phyloP scores from a whole-genome alignment of 2,329 filamentous ascomycete species.

The Stromatinia cepivora region DNA sequence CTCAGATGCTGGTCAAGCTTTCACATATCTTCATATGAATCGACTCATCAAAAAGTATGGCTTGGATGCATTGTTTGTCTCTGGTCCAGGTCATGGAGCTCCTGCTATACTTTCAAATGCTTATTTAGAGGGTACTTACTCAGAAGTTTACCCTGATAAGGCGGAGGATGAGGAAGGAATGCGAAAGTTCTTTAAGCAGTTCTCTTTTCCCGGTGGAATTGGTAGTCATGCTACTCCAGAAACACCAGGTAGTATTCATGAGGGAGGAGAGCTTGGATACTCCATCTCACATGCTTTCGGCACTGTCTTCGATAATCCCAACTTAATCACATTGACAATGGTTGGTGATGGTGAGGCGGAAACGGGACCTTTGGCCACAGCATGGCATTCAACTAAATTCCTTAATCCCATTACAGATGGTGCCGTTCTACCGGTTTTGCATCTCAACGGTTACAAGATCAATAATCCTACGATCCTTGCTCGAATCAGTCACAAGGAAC shows the following conservation, averaged over 20 bases:
- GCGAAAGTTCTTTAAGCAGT: conserved; percentile 77
- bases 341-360: conserved; percentile 82
- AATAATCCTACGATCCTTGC: conserved; percentile 76
- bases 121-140: conserved; percentile 76
- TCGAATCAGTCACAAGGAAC: conserved; percentile 71
- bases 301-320: conserved; percentile 71
- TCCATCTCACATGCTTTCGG: conserved; percentile 78
- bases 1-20: conserved; percentile 76
- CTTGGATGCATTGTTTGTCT: conserved; percentile 70
- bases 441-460: conserved; percentile 84
- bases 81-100: conserved; percentile 75
- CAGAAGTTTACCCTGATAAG: conserved; percentile 75
- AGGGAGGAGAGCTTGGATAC: conserved; percentile 81
- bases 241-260: conserved; percentile 74
- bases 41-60: conserved; percentile 79
- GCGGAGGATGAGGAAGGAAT: conserved; percentile 67
- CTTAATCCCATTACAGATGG: conserved; percentile 77
- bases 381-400: conserved; percentile 82
- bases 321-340: conserved; percentile 74
- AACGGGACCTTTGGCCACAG: conserved; percentile 74
- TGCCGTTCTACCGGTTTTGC: conserved; percentile 73
- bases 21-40: conserved; percentile 82
- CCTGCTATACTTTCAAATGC: conserved; percentile 74
- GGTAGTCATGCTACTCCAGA: conserved; percentile 78
- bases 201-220: conserved; percentile 78